These are phyloP conservation scores for Flammula alnicola DNA, from an alignment of 1,284 basidiomycete species.

Conservation along the genomic window DNA sequence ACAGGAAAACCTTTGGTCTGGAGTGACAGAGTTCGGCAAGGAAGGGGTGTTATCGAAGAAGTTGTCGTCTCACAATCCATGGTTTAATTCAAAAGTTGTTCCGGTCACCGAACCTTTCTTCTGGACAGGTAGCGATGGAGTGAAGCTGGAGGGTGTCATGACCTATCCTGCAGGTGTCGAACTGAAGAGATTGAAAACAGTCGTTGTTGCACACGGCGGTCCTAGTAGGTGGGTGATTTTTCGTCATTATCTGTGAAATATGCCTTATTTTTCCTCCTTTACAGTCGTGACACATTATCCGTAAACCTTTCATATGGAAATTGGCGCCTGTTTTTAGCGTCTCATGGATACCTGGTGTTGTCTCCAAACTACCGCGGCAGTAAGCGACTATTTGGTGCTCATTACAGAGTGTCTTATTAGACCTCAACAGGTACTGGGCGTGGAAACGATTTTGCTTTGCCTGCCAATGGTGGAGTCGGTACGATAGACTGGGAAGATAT, in stretches of 20 bases:
- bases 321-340: conserved; percentile 15
- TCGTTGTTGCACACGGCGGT: conserved; percentile 15
- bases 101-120: conserved; percentile 8
- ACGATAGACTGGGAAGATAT: conserved; percentile 15
- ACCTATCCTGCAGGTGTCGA: conserved; percentile 14
- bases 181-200: conserved; percentile 9
- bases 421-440: conserved; percentile 9
- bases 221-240: conserved; percentile 6
- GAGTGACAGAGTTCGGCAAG: conserved; percentile 9
- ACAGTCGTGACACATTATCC: conserved; percentile 8
- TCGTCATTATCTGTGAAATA: background rate
- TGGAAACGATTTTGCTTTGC: conserved; percentile 15
- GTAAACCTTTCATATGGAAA: background rate
- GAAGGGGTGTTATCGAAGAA: conserved; percentile 10
- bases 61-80: conserved; percentile 13
- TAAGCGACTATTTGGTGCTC: background rate
- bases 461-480: conserved; percentile 14
- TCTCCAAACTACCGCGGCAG: conserved; percentile 17
- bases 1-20: conserved; percentile 15
- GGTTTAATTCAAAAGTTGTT: conserved; percentile 7
- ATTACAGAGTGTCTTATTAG: background rate
- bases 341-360: conserved; percentile 15
- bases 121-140: conserved; percentile 14
- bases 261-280: background rate
- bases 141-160: conserved; percentile 15